Evolutionary conservation across 495 filamentous ascomycete genomes (phyloP), one percentile per base, ranked within the genome.

Genomic region (Penicillium canescens): DNA sequence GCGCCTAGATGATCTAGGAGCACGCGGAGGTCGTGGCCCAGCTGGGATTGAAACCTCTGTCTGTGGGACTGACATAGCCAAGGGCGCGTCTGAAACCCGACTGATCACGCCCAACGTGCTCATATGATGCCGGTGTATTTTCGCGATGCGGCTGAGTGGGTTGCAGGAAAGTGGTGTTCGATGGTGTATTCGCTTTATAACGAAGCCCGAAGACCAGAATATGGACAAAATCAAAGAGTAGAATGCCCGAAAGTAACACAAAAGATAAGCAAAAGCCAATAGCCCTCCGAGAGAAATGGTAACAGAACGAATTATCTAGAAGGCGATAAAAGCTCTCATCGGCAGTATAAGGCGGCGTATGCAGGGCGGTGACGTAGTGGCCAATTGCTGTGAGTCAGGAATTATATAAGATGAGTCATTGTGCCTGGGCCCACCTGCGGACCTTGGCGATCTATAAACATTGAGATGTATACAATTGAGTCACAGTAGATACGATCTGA

Each of bases 1-100:
- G 47, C 71, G 69, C 56, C 69, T 54, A 9, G 62, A 63, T 6
- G 69, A 55, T 8, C 68, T 72, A n/a, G 69, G 46, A 31, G 70
- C 46, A 46, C 34, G 58, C 35, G 57, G 53, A 20, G 59, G 57
- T 18, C 58, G 48, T n/a, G 54, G 48, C 31, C 55, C 49, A 9
- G 61, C 41, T 24, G 60, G 38, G 48, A 41, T 31, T 37, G 31
- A 41, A 11, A 50, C 35, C 9, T 51, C 48, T 35, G 48, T 16
- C 18, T 34, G 16, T n/a, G 60, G 26, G 14, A 48, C 55, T 12
- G 65, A 59, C 65, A 73, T 72, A 28, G 34, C 51, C 44, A 56
- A n/a, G 14, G 6, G 11, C 18, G 24, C 3, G 10, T 4, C 3
- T 13, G 31, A 37, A 10, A 33, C 36, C 34, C 40, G 60, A 35